phyloP scores from a whole-genome alignment of 2,329 filamentous ascomycete species.

The Ilyonectria sp. region DNA sequence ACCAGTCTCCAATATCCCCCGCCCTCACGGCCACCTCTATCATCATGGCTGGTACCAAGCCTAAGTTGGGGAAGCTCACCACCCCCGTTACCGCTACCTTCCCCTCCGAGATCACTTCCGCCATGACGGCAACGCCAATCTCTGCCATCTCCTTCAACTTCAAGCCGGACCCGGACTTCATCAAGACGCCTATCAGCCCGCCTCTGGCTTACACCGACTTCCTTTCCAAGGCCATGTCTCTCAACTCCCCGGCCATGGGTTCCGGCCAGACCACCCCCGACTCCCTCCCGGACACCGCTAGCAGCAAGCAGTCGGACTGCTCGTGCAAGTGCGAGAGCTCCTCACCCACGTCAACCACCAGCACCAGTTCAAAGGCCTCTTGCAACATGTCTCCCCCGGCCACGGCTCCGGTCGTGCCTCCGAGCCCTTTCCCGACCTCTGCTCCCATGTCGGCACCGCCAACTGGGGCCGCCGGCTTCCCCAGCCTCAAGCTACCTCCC shows the following conservation, averaged over 20 bases:
- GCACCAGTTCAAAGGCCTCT: slow-evolving; percentile 49
- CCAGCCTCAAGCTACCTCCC: slow-evolving; percentile 82
- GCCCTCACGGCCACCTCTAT: slow-evolving; percentile 25
- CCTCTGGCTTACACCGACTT: slow-evolving; percentile 94
- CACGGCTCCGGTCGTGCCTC: slow-evolving; percentile 58
- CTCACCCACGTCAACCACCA: slow-evolving; percentile 63
- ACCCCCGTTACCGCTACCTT: slow-evolving; percentile 76
- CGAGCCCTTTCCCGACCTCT: slow-evolving; percentile 67
- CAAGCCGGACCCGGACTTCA: slow-evolving; percentile 64
- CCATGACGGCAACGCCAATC: slow-evolving; percentile 72
- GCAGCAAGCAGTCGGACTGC: slow-evolving; percentile 68
- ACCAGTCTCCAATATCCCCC: slow-evolving; percentile 25
- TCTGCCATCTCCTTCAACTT: slow-evolving; percentile 60
- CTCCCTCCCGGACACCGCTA: slow-evolving; percentile 69
- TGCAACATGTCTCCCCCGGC: slow-evolving; percentile 48
- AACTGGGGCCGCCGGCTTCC: slow-evolving; percentile 72
- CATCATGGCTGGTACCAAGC: slow-evolving; percentile 69
- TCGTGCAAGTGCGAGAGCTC: slow-evolving; percentile 70
- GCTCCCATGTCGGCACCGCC: slow-evolving; percentile 72
- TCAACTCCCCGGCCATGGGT: slow-evolving; percentile 77
- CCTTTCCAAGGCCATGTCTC: slow-evolving; percentile 81
- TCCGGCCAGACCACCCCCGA: slow-evolving; percentile 66
- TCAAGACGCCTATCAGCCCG: slow-evolving; percentile 94
- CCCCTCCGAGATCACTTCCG: slow-evolving; percentile 71
- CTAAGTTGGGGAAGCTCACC: slow-evolving; percentile 74